Conservation (phyloP, 345 rosid genomes). For the Punica granatum region DNA sequence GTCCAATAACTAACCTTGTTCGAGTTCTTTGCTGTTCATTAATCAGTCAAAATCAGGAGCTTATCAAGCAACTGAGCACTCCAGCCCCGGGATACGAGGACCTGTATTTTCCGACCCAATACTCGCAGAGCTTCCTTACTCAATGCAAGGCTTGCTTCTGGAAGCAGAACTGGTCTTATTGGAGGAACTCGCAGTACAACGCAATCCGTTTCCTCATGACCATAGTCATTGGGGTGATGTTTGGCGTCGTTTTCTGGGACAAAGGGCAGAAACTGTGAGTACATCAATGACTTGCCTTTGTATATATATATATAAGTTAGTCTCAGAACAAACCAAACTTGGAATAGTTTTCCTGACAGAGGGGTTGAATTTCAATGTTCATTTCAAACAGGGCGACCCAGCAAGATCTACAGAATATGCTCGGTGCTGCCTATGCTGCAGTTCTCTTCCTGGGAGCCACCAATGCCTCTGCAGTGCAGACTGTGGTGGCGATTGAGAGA, state of each 20-base stretch:
- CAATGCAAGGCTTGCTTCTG: conserved; percentile 39
- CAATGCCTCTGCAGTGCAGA: conserved; percentile 32
- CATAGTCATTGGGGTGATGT: conserved; percentile 19
- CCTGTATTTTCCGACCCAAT: conserved; percentile 32
- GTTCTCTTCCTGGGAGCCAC: conserved; percentile 33
- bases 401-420: conserved; percentile 27
- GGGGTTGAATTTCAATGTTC: background rate
- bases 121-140: conserved; percentile 25
- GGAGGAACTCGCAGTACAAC: conserved; percentile 35
- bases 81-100: conserved; percentile 25
- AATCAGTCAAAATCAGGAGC: conserved; percentile 28
- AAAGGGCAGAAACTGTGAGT: conserved; percentile 28
- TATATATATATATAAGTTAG: background rate
- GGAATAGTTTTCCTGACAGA: background rate
- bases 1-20: background rate
- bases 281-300: background rate
- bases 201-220: conserved; percentile 28
- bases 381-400: conserved; percentile 12
- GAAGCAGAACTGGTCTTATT: conserved; percentile 43
- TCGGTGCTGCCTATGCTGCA: conserved; percentile 34
- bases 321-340: background rate
- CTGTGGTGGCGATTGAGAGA: conserved; percentile 36
- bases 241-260: conserved; percentile 32
- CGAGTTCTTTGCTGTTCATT: background rate
- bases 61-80: conserved; percentile 30